phyloP scores from a whole-genome alignment of 805 yeast genomes.

The Blastobotrys mokoenaii region DNA sequence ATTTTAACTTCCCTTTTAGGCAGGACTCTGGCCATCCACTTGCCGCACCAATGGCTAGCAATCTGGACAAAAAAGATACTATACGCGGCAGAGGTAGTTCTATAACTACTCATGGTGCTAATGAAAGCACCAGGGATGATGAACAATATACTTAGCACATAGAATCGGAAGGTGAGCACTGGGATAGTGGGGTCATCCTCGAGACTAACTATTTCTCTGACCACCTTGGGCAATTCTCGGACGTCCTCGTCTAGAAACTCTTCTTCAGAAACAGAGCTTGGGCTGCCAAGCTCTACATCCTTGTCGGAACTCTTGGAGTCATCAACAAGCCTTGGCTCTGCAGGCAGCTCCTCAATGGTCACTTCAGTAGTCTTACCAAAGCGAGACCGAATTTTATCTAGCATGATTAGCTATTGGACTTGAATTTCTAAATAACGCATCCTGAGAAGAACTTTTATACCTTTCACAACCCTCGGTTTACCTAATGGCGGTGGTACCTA shows the following conservation, averaged over 20 bases:
- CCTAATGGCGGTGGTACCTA: too few relatives aligned
- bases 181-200: conserved; percentile 38
- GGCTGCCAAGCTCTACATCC: neutral
- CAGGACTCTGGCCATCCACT: conserved; percentile 20
- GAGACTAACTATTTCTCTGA: conserved; percentile 10
- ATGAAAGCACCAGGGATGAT: conserved; percentile 39
- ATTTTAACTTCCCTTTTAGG: conserved; percentile 40
- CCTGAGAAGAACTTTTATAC: too few relatives aligned
- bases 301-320: too few relatives aligned
- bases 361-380: too few relatives aligned
- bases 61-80: conserved; percentile 51
- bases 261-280: neutral
- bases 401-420: too few relatives aligned
- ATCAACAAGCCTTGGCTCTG: too few relatives aligned
- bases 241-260: conserved; percentile 7
- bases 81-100: conserved; percentile 42
- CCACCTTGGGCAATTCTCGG: conserved; percentile 6
- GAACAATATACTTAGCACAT: conserved; percentile 33
- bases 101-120: conserved; percentile 47
- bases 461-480: too few relatives aligned
- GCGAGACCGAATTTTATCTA: too few relatives aligned
- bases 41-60: conserved; percentile 39
- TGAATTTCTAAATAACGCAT: too few relatives aligned
- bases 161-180: conserved; percentile 42
- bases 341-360: too few relatives aligned